Evolutionary conservation across 352 stramenopile species (phyloP).

Genomic region (Aphanomyces astaci): DNA sequence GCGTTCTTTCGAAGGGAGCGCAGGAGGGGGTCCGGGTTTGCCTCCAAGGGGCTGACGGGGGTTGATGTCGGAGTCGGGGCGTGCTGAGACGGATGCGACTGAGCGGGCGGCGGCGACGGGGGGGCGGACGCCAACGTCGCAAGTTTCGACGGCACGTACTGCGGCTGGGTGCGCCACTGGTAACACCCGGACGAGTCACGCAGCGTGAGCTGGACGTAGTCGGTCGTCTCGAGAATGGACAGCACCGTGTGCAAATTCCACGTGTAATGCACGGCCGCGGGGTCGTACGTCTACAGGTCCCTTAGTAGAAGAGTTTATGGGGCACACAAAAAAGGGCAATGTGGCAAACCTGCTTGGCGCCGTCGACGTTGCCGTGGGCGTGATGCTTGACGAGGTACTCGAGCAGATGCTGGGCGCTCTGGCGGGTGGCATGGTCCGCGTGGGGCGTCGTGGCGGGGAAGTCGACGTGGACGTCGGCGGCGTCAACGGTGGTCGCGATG

Average conservation of each 20-base stretch:
- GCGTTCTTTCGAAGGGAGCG: conserved; percentile 9
- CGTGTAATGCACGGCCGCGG: conserved; percentile 22
- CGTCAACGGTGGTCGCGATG: conserved; percentile 72
- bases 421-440: conserved; percentile 32
- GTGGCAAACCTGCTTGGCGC: conserved; percentile 25
- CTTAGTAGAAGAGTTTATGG: background rate
- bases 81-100: background rate
- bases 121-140: background rate
- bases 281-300: background rate
- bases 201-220: conserved; percentile 65
- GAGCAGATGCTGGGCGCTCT: conserved; percentile 68
- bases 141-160: conserved; percentile 28
- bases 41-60: too few relatives aligned
- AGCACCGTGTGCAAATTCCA: conserved; percentile 74
- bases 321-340: background rate
- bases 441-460: conserved; percentile 2
- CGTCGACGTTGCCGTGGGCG: conserved; percentile 27
- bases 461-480: conserved; percentile 19
- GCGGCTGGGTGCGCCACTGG: conserved; percentile 66
- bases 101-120: too few relatives aligned
- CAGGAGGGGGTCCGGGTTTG: conserved; percentile 21
- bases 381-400: conserved; percentile 86
- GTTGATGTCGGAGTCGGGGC: too few relatives aligned
- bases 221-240: conserved; percentile 65
- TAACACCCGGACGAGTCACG: conserved; percentile 69